These are phyloP conservation scores for Myxozyma geophila DNA, from an alignment of 805 yeast genomes.

Conservation along the genomic window DNA sequence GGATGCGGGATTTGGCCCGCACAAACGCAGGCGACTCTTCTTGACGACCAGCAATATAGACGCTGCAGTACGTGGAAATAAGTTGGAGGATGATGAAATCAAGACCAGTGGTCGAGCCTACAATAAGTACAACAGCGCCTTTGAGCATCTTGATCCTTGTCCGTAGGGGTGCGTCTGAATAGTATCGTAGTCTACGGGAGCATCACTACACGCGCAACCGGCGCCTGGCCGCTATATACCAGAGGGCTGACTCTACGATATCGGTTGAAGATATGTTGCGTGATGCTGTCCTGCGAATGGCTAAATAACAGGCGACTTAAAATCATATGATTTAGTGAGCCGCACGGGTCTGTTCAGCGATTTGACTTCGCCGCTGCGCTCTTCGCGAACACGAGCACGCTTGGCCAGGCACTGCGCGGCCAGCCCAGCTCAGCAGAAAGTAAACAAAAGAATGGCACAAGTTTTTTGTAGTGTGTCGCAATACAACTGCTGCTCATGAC, in stretches of 20 bases:
- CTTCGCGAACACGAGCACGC: background rate
- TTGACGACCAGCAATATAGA: constrained; percentile 24
- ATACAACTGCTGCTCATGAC: too few relatives aligned
- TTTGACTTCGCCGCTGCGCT: background rate
- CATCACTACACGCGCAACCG: background rate
- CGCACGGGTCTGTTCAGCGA: background rate
- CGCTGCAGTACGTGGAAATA: constrained; percentile 24
- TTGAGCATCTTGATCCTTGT: constrained; percentile 8
- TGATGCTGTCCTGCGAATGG: background rate
- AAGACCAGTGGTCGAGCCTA: constrained; percentile 29
- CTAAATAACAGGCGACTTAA: background rate
- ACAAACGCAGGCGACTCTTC: constrained; percentile 24
- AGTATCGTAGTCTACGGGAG: background rate
- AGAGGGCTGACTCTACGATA: background rate
- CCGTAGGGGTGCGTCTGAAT: background rate
- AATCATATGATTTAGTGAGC: background rate
- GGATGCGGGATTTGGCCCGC: constrained; percentile 22
- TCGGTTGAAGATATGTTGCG: background rate
- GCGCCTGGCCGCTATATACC: background rate
- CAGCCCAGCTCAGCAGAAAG: too few relatives aligned
- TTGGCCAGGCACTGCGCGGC: too few relatives aligned
- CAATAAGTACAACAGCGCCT: constrained; percentile 28
- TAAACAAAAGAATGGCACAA: too few relatives aligned
- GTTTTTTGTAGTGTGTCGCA: too few relatives aligned
- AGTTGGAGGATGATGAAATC: constrained; percentile 34